Percentiles rank a stretch among this genome's conserved stretches.
These are phyloP conservation scores for Phragmites australis DNA, from an alignment of 176 grass and related monocot species.

Conservation along the genomic window DNA sequence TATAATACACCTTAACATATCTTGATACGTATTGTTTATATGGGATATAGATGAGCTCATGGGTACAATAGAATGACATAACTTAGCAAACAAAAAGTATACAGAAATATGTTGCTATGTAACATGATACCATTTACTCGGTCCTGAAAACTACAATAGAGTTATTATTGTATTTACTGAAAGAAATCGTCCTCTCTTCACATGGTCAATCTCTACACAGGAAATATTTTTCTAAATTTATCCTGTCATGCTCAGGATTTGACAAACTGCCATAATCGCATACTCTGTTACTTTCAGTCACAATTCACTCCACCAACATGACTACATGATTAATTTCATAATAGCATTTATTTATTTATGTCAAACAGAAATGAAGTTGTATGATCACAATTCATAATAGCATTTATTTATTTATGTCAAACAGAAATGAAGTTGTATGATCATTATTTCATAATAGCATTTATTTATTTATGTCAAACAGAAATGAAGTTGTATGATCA, in stretches of 20 bases:
- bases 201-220: background rate
- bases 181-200: background rate
- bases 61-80: background rate
- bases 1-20: no score
- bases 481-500: background rate
- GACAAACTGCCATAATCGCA: background rate
- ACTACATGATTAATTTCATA: background rate
- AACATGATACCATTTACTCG: slow-evolving; percentile 1
- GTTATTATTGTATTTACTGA: background rate
- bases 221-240: background rate
- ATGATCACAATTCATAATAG: background rate
- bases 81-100: background rate
- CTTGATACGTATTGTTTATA: background rate
- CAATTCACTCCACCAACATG: background rate
- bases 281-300: background rate
- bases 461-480: background rate
- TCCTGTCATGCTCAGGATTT: background rate
- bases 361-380: slow-evolving; percentile 1
- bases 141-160: background rate
- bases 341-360: background rate
- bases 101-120: background rate
- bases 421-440: background rate
- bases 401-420: background rate
- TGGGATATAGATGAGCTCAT: background rate
- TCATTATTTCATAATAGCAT: background rate